Base-by-base conservation (phyloP, 73 alveolate genomes). In the Paramecium sonneborni region DNA sequence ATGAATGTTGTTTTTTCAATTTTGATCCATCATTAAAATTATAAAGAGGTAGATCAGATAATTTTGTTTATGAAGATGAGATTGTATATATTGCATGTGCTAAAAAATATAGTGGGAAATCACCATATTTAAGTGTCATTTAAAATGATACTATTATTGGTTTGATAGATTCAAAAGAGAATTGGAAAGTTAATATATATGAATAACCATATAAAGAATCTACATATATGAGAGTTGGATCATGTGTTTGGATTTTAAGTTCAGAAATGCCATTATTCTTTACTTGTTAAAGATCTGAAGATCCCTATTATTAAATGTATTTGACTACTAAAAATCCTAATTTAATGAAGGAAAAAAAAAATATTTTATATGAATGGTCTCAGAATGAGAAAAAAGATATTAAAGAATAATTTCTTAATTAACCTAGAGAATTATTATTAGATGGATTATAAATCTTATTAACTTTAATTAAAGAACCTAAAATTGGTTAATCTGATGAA, bases 11-110 rank as follows among this genome's bases (percentile, higher is more conserved):
- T 38, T 88, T 88, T 28, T 88, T 88, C 58, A 69, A 69, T 46
- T 88, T 88, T 24, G 87, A 69, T 76, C 94, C 94, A 21, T 88
- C 94, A 21, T 21, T 88, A 32, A 68, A 56, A 55, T 44, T 88
- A n/a, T 32, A 88, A 41, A 88, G 48, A n/a, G 87, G 85, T 52
- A 88, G 94, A 39, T 69, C 85, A 32, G 94, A 88, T n/a, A 88
- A 88, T 44, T 88, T 88, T 28, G 94, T 88, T 30, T 88, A 88
- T 30, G 94, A 88, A 46, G 87, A 88, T 70, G 94, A 88, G 12
- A 76, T 88, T 24, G 87, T 88, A 46, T 82, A 88, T 69, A 72
- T 88, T 0, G 69, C 85, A n/a, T 88, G 94, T 70, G 70, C 94
- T 12, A 62, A 70, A 72, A 88, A 69, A 58, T 69, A 69, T 39